phyloP scores from a whole-genome alignment of 805 yeast genomes.

The Zygotorulaspora chibaensis region DNA sequence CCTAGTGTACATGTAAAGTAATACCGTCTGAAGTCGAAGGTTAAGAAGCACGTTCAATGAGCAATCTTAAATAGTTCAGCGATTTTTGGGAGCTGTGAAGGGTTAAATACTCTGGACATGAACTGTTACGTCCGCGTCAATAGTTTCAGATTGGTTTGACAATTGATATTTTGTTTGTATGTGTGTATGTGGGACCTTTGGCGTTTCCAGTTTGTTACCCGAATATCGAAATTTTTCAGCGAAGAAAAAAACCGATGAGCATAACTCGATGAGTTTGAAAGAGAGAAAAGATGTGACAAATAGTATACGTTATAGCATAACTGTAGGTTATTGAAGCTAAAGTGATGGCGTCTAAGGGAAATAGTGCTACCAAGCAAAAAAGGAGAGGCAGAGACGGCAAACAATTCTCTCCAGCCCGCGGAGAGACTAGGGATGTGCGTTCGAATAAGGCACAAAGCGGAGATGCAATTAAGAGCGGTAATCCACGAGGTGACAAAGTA shows the following conservation, averaged over 20 bases:
- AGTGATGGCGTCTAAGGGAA: background rate
- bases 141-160: background rate
- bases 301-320: background rate
- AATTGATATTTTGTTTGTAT: slow-evolving; percentile 9
- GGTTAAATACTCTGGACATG: too few species aligned
- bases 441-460: background rate
- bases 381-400: slow-evolving; percentile 5
- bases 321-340: background rate
- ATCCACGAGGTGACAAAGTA: slow-evolving; percentile 4
- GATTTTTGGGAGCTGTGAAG: background rate
- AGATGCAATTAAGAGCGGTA: slow-evolving; percentile 1
- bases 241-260: background rate
- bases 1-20: background rate
- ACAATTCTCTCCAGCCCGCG: background rate
- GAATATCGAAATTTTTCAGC: slow-evolving; percentile 12
- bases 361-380: background rate
- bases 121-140: background rate
- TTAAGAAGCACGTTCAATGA: too few species aligned
- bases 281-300: background rate
- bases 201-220: slow-evolving; percentile 2
- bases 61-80: background rate
- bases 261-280: slow-evolving; percentile 7
- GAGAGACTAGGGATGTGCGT: background rate
- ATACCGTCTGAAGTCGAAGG: background rate
- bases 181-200: background rate